Evolutionary conservation across 1,139 yeast genomes (phyloP).

Genomic region (Hanseniaspora uvarum): DNA sequence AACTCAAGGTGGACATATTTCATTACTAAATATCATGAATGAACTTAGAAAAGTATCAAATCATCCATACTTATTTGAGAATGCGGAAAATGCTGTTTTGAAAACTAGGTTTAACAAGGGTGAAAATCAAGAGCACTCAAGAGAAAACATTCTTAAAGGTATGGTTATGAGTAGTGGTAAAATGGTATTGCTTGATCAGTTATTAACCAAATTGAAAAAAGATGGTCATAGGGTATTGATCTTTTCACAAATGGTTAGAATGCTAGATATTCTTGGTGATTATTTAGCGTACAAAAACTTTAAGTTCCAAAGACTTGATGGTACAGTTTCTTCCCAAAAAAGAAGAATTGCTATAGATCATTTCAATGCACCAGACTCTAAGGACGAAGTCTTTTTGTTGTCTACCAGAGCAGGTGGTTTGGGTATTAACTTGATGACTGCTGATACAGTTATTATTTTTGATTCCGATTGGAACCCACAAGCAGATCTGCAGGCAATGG

Average conservation of each 20-base stretch:
- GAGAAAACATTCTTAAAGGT: constrained; percentile 79
- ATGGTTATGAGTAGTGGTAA: constrained; percentile 96
- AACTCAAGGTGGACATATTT: constrained; percentile 66
- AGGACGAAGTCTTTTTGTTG: constrained; percentile 80
- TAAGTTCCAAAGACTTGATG: constrained; percentile 86
- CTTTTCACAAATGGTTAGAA: constrained; percentile 94
- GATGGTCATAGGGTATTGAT: constrained; percentile 95
- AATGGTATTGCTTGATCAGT: constrained; percentile 88
- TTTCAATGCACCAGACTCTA: constrained; percentile 86
- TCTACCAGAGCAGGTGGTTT: constrained; percentile 98
- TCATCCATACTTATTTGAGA: constrained; percentile 90
- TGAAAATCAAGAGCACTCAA: constrained; percentile 42
- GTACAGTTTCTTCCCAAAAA: constrained; percentile 90
- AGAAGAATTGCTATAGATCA: constrained; percentile 93
- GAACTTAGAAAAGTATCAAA: constrained; percentile 94
- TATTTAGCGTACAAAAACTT: constrained; percentile 83
- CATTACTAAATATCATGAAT: constrained; percentile 82
- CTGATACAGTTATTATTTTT: constrained; percentile 93
- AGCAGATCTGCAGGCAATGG: constrained; percentile 98
- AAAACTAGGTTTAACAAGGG: constrained; percentile 38
- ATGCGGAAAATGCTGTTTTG: constrained; percentile 78
- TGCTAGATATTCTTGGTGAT: constrained; percentile 90
- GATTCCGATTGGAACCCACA: constrained; percentile 99
- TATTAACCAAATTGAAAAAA: constrained; percentile 67
- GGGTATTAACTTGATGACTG: constrained; percentile 96